Base-by-base conservation (phyloP, 192 early-diverging fungal genomes). In the Geranomyces michiganensis region DNA sequence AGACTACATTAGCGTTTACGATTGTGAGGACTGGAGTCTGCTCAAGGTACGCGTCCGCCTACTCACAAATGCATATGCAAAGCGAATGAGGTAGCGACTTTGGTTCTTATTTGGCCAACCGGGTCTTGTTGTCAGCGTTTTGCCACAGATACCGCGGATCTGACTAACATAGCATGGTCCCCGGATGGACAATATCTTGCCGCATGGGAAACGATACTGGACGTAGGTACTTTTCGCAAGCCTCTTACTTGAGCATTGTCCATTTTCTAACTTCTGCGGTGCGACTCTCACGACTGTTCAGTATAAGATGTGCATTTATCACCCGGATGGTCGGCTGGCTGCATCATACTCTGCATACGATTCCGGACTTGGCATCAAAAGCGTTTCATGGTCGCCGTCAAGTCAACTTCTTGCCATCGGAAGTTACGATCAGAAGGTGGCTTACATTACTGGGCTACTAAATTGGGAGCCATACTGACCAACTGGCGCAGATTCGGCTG, bases 381-480 rank as follows among this genome's bases (percentile, higher is more conserved):
- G 76, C 26, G 79, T 88, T 0, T 63, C 63, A 2, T 96, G 94
- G 94, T 88, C 89, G 33, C 92, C 91, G 17, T 82, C 82, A 0
- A 79, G 81, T 32, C 90, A 95, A 68, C 83, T 94, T 47, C 59
- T 96, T 17, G 94, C 92, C 5, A 61, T 96, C 41, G 92, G 91
- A n/a, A 88, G 91, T 67, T 96, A 89, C 73, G 94, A 96, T 72
- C 85, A 92, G 76, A 90, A 91, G 80, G 92, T 93, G 58, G n/a
- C n/a, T 36, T 30, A 59, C 24, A 43, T 53, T 13, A 27, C 29
- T 47, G 29, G 41, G 70, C 70, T 56, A n/a, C 67, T 48, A 1
- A 43, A 22, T 62, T 62, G 33, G 43, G 21, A 60, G 43, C 14
- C 9, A 65, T 21, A n/a, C 51, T 56, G 9, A 63, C 33, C 24